These are phyloP conservation scores for Penicillium vulpinum DNA, from an alignment of 2,329 filamentous ascomycete genomes.

Conservation along the genomic window DNA sequence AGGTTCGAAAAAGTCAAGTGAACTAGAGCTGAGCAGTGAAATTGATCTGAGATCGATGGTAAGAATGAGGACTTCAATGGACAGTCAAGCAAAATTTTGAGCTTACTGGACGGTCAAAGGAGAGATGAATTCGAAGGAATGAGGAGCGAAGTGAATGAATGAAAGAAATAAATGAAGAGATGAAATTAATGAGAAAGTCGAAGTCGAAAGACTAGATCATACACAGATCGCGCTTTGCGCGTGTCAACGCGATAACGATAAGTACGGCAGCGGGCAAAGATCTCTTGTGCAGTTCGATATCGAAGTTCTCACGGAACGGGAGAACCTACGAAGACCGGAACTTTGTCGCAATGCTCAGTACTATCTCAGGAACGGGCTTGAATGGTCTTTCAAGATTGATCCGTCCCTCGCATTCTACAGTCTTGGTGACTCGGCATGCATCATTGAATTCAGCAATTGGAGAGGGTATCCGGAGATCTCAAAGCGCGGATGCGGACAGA, in stretches of 20 bases:
- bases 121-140: neutral
- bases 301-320: neutral
- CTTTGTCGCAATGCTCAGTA: slow-evolving; percentile 11
- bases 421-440: slow-evolving; percentile 43
- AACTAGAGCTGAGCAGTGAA: neutral
- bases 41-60: neutral
- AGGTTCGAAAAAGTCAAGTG: neutral
- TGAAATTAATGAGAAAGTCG: neutral
- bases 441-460: slow-evolving; percentile 70
- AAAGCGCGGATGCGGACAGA: slow-evolving; percentile 3
- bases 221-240: neutral
- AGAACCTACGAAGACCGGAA: neutral
- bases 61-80: neutral
- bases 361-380: neutral
- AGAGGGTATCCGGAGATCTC: slow-evolving; percentile 60
- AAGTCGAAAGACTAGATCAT: neutral
- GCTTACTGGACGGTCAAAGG: neutral
- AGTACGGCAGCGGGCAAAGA: neutral
- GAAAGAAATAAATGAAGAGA: neutral
- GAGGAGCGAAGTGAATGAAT: neutral
- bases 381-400: neutral
- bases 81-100: neutral
- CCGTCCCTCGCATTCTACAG: slow-evolving; percentile 1
- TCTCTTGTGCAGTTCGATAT: neutral
- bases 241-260: slow-evolving; percentile 7